These are phyloP conservation scores for Aspergillus viridinutans DNA, from an alignment of 2,329 filamentous ascomycete species.

Conservation along the genomic window DNA sequence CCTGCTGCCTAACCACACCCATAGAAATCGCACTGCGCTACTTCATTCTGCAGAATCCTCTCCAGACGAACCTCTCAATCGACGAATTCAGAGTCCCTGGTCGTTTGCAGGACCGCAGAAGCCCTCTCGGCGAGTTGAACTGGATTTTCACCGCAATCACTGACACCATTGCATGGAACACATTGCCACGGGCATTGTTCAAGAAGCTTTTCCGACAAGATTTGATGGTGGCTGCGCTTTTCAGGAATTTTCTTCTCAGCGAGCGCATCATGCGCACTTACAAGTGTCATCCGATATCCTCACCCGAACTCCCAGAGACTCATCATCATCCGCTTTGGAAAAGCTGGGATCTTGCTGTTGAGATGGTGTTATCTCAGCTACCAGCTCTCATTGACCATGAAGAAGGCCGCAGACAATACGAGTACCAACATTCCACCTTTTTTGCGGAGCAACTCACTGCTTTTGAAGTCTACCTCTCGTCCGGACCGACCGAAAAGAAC, in stretches of 20 bases:
- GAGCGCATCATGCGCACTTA: slow-evolving; percentile 96
- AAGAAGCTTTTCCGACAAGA: slow-evolving; percentile 97
- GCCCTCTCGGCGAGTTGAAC: slow-evolving; percentile 91
- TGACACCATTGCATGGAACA: slow-evolving; percentile 98
- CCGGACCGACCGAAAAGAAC: slow-evolving; percentile 77
- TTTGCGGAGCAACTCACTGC: slow-evolving; percentile 96
- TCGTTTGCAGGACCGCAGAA: slow-evolving; percentile 84
- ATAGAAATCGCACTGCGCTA: slow-evolving; percentile 97
- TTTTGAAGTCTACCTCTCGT: slow-evolving; percentile 89
- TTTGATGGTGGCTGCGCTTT: slow-evolving; percentile 96
- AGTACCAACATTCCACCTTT: slow-evolving; percentile 92
- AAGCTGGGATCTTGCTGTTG: slow-evolving; percentile 95
- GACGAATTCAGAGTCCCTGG: slow-evolving; percentile 87
- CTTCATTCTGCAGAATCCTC: slow-evolving; percentile 89
- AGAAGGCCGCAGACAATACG: slow-evolving; percentile 71
- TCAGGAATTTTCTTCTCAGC: slow-evolving; percentile 90
- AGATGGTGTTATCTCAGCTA: slow-evolving; percentile 87
- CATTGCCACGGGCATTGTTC: slow-evolving; percentile 81
- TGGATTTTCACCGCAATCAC: slow-evolving; percentile 99
- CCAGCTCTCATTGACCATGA: slow-evolving; percentile 75
- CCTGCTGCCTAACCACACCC: slow-evolving; percentile 89
- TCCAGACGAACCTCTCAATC: slow-evolving; percentile 63
- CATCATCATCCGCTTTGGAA: slow-evolving; percentile 94
- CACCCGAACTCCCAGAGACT: slow-evolving; percentile 86
- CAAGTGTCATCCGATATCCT: slow-evolving; percentile 90